These are phyloP conservation scores for Mollisiaceae sp. DNA, from an alignment of 2,329 filamentous ascomycete genomes.

Conservation along the genomic window DNA sequence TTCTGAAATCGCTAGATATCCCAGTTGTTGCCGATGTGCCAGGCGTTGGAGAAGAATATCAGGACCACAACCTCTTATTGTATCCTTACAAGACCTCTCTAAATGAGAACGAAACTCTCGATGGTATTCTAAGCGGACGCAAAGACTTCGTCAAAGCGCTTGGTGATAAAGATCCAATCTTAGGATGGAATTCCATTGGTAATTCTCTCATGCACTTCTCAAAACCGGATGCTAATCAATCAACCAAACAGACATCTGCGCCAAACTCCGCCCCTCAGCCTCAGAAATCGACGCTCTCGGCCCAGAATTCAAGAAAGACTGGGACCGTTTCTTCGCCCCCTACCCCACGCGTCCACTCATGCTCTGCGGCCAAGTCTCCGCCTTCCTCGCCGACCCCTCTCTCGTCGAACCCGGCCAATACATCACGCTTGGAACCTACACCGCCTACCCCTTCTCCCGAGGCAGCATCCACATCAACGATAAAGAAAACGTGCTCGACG, in stretches of 20 bases:
- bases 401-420: slow-evolving; percentile 53
- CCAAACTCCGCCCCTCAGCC: slow-evolving; percentile 61
- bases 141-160: slow-evolving; percentile 52
- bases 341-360: slow-evolving; percentile 46
- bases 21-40: slow-evolving; percentile 52
- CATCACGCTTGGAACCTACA: slow-evolving; percentile 57
- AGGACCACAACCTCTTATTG: slow-evolving; percentile 60
- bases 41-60: slow-evolving; percentile 59
- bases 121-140: slow-evolving; percentile 56
- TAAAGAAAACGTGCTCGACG: slow-evolving; percentile 47
- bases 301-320: slow-evolving; percentile 54
- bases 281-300: slow-evolving; percentile 59
- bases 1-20: slow-evolving; percentile 55
- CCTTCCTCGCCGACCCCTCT: slow-evolving; percentile 51
- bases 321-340: slow-evolving; percentile 59
- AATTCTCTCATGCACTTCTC: slow-evolving; percentile 1
- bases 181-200: slow-evolving; percentile 61
- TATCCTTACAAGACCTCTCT: slow-evolving; percentile 58
- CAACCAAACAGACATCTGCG: slow-evolving; percentile 51
- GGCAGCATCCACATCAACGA: slow-evolving; percentile 64
- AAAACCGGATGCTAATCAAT: slow-evolving; percentile 8
- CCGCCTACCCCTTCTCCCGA: slow-evolving; percentile 64
- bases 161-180: slow-evolving; percentile 51
- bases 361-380: slow-evolving; percentile 56
- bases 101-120: slow-evolving; percentile 55